phyloP scores from a whole-genome alignment of 129 eudicot species.

The Helichrysum umbraculigerum region DNA sequence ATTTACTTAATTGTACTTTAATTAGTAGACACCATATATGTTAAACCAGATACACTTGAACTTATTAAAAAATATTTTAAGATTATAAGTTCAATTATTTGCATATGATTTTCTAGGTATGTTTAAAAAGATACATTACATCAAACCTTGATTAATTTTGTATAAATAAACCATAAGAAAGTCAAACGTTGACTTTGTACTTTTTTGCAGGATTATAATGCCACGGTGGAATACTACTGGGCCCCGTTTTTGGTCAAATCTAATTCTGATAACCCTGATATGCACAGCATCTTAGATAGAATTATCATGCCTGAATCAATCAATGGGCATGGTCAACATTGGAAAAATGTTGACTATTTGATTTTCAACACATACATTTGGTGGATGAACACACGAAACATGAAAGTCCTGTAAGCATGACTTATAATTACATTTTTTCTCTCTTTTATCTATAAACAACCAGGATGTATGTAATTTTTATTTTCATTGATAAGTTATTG shows the following conservation, averaged over 20 bases:
- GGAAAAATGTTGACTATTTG: constrained; percentile 78
- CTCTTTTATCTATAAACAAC: background rate
- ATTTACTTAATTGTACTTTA: too few relatives aligned
- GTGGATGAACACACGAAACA: constrained; percentile 89
- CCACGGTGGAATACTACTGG: constrained; percentile 96
- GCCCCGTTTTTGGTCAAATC: constrained; percentile 94
- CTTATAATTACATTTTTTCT: background rate
- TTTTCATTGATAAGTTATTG: background rate
- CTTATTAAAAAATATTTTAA: too few relatives aligned
- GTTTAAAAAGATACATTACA: background rate
- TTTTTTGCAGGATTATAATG: constrained; percentile 74
- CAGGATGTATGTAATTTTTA: background rate
- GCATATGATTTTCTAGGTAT: background rate
- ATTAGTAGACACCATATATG: too few relatives aligned
- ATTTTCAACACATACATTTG: constrained; percentile 89
- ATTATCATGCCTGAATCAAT: constrained; percentile 89
- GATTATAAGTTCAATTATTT: too few relatives aligned
- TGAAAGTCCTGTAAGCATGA: constrained; percentile 81
- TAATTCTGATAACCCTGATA: constrained; percentile 77
- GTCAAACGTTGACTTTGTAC: background rate
- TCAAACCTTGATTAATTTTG: background rate
- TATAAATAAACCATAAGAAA: background rate
- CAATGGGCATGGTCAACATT: constrained; percentile 61
- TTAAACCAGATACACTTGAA: too few relatives aligned
- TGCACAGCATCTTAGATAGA: constrained; percentile 81